A percentile compares a stretch with the other conserved stretches of the same genome.
phyloP scores from a whole-genome alignment of 805 yeast species.

The Candida alai region DNA sequence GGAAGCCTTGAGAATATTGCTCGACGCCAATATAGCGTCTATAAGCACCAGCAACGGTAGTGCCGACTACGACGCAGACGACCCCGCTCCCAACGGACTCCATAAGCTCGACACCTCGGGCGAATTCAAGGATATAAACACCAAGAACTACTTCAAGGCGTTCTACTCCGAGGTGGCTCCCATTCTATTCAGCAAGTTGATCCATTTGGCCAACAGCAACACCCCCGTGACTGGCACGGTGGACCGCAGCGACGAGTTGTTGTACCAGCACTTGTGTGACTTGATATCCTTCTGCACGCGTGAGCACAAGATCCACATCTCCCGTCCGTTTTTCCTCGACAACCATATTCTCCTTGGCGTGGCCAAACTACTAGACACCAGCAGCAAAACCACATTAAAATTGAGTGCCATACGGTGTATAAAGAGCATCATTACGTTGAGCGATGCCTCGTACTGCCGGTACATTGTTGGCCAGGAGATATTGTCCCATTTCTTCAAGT shows the following conservation, averaged over 20 bases:
- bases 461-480: conserved; percentile 55
- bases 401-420: conserved; percentile 68
- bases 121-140: conserved; percentile 31
- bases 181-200: conserved; percentile 46
- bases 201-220: conserved; percentile 23
- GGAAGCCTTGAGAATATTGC: conserved; percentile 73
- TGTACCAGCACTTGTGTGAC: conserved; percentile 63
- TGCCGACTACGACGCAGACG: conserved; percentile 6
- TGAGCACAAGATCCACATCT: conserved; percentile 55
- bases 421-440: conserved; percentile 55
- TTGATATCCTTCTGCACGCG: conserved; percentile 62
- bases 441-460: conserved; percentile 58
- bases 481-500: conserved; percentile 45
- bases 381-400: conserved; percentile 49
- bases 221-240: conserved; percentile 7
- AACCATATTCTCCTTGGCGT: conserved; percentile 57
- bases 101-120: conserved; percentile 14
- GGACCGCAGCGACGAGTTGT: conserved; percentile 29
- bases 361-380: conserved; percentile 40
- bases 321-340: conserved; percentile 62
- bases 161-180: conserved; percentile 67
- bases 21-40: conserved; percentile 52
- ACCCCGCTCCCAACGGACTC: conserved; percentile 6
- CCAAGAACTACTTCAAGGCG: conserved; percentile 47
- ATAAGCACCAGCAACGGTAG: conserved; percentile 8